Evolutionary conservation across 1,284 basidiomycete species (phyloP), one percentile per base, ranked within the genome.

Genomic region (Mycena citricolor): DNA sequence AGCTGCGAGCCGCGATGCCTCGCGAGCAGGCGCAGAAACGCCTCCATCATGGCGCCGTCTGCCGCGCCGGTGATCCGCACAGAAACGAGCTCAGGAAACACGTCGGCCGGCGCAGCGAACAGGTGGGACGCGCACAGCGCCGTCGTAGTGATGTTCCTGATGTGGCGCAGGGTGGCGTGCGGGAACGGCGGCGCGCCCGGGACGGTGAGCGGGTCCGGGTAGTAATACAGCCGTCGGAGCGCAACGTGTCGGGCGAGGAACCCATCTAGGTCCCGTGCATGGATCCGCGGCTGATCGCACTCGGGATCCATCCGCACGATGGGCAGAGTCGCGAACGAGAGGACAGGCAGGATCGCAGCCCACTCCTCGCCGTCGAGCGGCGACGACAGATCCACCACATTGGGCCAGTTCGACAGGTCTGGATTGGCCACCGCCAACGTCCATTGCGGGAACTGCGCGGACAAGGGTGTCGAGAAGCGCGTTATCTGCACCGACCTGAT

Each of bases 361-460:
- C 49, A 51, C 39, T 51, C 49, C 19, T 38, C 38, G 26, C 8
- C 38, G 2, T 37, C 37, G n/a, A 51, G 45, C 12, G 49, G 45
- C 5, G 42, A 33, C 2, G 42, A 35, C 14, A 51, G 33, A 5
- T 36, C 34, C 11, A 51, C 16, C 5, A 32, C 23, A 20, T 38
- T 47, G 1, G 45, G 49, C 49, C 49, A 51, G 19, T 51, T 30
- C 4, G 30, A 21, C 3, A 20, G 28, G 1, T 19, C 42, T 7
- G 32, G 7, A n/a, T 51, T 51, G 39, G 48, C 22, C 13, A 37
- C 17, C 22, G 36, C 45, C 5, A 51, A 26, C 2, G 42, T 48
- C 49, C 49, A 51, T 22, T 41, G 17, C 7, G 44, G 13, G 16
- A 20, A 29, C 4, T 29, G 38, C 8, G 26, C 5, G 1, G 44